Base-by-base conservation (phyloP, 192 early-diverging fungal species). In the Podila epigama region DNA sequence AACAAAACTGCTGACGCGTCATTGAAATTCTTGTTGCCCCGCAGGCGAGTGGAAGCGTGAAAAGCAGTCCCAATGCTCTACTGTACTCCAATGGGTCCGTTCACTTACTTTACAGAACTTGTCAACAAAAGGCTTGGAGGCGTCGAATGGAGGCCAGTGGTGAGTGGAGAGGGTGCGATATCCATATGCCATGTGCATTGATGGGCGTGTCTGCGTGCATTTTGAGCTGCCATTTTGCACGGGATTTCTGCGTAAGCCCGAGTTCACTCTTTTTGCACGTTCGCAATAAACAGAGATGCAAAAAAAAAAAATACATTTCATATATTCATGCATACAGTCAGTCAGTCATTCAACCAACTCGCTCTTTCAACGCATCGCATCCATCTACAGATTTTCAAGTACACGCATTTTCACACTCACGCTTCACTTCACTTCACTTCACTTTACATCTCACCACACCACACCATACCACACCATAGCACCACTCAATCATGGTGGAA, bases 281-380 rank as follows among this genome's bases (percentile, higher is more conserved):
- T n/a, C n/a, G n/a, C n/a, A n/a, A n/a, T n/a, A 29, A 52, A 11
- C n/a, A 28, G 51, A 22, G 27, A 52, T 28, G 28, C 25, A 52
- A 52, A 32, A 13, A 15, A 56, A 56, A 32, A 56, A 33, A 15
- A 10, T 35, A 12, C 16, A 31, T 25, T 33, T 33, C 15, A 35
- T 35, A 57, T n/a, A n/a, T 25, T 48, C 44, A 20, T 20, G 13
- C 41, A 15, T n/a, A 48, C n/a, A 48, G n/a, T 48, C 44, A 48
- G 44, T 22, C 44, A 48, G 44, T 48, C 44, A 48, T 48, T 22
- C 44, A 48, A 48, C 44, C n/a, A n/a, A n/a, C n/a, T n/a, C n/a
- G n/a, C n/a, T n/a, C n/a, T n/a, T n/a, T n/a, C n/a, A n/a, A n/a
- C n/a, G n/a, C n/a, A n/a, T n/a, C n/a, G n/a, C n/a, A n/a, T n/a